These are phyloP conservation scores for Xylaria intraflava DNA, from an alignment of 495 filamentous ascomycete genomes.

Conservation along the genomic window DNA sequence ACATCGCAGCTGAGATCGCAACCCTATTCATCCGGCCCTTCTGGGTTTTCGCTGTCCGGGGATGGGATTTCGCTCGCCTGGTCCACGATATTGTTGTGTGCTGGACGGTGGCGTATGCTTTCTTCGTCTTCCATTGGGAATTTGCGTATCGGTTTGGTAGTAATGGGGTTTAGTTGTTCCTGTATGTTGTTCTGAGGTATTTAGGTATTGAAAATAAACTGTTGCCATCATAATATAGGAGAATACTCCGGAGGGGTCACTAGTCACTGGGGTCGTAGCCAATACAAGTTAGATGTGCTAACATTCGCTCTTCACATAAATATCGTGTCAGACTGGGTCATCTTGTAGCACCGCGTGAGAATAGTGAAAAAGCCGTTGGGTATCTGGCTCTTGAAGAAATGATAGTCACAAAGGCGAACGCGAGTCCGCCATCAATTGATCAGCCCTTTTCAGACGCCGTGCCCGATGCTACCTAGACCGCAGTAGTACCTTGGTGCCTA, in stretches of 20 bases:
- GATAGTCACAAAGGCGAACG: slow-evolving; percentile 20
- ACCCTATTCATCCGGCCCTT: not conserved
- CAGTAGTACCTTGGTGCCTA: slow-evolving; percentile 18
- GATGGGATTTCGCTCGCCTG: not conserved
- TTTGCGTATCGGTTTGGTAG: not conserved
- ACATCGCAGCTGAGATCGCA: not conserved
- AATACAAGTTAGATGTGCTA: no score
- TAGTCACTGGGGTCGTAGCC: not conserved
- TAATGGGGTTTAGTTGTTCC: no score
- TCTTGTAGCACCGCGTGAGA: not conserved
- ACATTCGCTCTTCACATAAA: not conserved
- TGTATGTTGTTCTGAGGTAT: no score
- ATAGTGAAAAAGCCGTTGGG: not conserved
- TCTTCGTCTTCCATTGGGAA: not conserved
- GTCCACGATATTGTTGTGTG: not conserved
- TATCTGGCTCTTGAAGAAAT: not conserved
- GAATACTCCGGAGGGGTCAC: not conserved
- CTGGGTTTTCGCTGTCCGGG: not conserved
- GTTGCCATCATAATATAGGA: no score
- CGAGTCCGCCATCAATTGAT: slow-evolving; percentile 28
- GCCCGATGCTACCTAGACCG: slow-evolving; percentile 28
- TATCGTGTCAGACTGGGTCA: not conserved
- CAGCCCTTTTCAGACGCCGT: slow-evolving; percentile 31
- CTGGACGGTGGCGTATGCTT: not conserved
- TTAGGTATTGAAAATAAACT: no score